These are phyloP conservation scores for Suhomyces sp. DNA, from an alignment of 805 yeast species.

Conservation along the genomic window DNA sequence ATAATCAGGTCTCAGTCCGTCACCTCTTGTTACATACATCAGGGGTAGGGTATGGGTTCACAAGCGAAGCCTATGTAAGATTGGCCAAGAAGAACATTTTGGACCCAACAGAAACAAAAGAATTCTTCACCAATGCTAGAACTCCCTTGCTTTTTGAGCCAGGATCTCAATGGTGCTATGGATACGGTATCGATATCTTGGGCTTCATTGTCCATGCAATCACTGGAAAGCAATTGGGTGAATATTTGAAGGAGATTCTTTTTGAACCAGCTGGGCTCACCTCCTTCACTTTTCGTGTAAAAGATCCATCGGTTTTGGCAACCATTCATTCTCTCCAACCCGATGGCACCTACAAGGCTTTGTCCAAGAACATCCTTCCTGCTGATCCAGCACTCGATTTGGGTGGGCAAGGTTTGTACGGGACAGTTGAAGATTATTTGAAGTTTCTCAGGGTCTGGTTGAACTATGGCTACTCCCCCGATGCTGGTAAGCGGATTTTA, in stretches of 20 bases:
- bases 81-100: slow-evolving; percentile 9
- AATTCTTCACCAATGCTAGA: slow-evolving; percentile 12
- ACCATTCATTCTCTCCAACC: slow-evolving; percentile 1
- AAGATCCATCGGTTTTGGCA: slow-evolving; percentile 1
- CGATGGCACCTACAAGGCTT: background rate
- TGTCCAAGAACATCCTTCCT: background rate
- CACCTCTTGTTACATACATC: slow-evolving; percentile 33
- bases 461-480: slow-evolving; percentile 43
- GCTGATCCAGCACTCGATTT: slow-evolving; percentile 29
- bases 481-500: slow-evolving; percentile 27
- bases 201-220: slow-evolving; percentile 37
- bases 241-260: slow-evolving; percentile 27
- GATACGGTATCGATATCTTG: slow-evolving; percentile 39
- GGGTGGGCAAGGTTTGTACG: slow-evolving; percentile 47
- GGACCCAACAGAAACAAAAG: slow-evolving; percentile 9
- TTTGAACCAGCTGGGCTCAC: slow-evolving; percentile 38
- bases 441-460: slow-evolving; percentile 39
- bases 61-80: slow-evolving; percentile 13
- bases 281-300: slow-evolving; percentile 13
- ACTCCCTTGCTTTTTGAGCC: slow-evolving; percentile 32
- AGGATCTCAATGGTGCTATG: slow-evolving; percentile 38
- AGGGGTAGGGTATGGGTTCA: slow-evolving; percentile 23
- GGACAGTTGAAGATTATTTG: slow-evolving; percentile 37
- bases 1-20: slow-evolving; percentile 23
- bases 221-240: slow-evolving; percentile 32